Evolutionary conservation across 1,139 yeast species (phyloP).

Genomic region (Suhomyces ambrosiae): DNA sequence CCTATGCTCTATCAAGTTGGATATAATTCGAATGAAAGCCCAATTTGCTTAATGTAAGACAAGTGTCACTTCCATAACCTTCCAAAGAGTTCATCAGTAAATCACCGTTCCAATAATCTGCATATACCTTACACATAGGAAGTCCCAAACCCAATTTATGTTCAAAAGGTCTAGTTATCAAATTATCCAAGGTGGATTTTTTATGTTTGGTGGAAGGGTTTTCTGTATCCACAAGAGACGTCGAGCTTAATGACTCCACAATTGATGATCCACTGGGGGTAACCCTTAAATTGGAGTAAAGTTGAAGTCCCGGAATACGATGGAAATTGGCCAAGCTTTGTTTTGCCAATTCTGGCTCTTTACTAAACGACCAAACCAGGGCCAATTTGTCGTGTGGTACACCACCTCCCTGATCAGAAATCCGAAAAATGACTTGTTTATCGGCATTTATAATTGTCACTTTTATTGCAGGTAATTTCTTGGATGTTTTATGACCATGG

Average conservation of each 20-base stretch:
- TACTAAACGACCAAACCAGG: constrained; percentile 84
- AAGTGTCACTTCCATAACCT: constrained; percentile 91
- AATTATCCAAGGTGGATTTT: constrained; percentile 40
- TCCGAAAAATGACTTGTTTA: constrained; percentile 69
- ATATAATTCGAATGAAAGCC: constrained; percentile 66
- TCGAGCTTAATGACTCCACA: constrained; percentile 30
- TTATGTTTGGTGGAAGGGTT: constrained; percentile 32
- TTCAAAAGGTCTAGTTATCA: constrained; percentile 72
- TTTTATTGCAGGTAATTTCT: constrained; percentile 64
- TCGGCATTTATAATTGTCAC: constrained; percentile 71
- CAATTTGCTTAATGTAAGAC: constrained; percentile 72
- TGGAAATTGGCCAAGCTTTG: constrained; percentile 65
- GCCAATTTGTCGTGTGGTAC: constrained; percentile 56
- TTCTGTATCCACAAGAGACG: constrained; percentile 46
- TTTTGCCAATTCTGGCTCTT: constrained; percentile 59
- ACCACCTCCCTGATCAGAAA: constrained; percentile 93
- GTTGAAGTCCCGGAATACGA: constrained; percentile 59
- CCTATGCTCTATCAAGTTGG: constrained; percentile 75
- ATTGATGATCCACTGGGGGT: constrained; percentile 45
- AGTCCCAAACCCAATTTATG: constrained; percentile 82
- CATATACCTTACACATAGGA: constrained; percentile 88
- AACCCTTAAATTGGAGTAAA: constrained; percentile 43
- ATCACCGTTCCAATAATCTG: constrained; percentile 96
- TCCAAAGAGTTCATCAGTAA: constrained; percentile 79
- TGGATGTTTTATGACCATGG: constrained; percentile 32